Evolutionary conservation across 139 green algal species (phyloP).

Genomic region (Chlamydomonas applanata): DNA sequence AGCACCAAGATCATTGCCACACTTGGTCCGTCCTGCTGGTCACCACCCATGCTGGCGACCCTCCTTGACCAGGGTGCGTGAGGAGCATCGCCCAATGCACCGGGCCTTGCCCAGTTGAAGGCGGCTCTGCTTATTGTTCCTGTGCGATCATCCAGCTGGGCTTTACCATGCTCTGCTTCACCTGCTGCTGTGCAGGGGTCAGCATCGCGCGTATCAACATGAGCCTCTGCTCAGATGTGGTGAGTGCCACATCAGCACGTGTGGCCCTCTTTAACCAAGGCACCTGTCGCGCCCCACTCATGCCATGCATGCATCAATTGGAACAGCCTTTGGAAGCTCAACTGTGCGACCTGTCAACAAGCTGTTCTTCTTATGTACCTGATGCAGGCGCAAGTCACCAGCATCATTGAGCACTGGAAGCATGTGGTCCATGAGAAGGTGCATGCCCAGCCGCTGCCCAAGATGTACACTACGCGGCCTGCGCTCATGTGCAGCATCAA

Average conservation of each 20-base stretch:
- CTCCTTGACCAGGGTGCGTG: conserved; percentile 62
- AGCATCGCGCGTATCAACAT: conserved; percentile 34
- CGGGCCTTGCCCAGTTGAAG: too few relatives aligned
- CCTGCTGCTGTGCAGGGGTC: too few relatives aligned
- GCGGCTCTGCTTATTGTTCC: too few relatives aligned
- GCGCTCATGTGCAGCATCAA: conserved; percentile 29
- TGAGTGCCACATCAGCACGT: neutral
- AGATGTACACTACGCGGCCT: conserved; percentile 19
- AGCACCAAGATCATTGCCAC: conserved; percentile 63
- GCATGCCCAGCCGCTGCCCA: neutral
- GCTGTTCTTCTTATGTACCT: too few relatives aligned
- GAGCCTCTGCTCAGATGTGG: conserved; percentile 9
- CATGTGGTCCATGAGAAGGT: neutral
- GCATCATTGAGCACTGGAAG: neutral
- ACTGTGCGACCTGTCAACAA: too few relatives aligned
- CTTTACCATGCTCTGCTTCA: too few relatives aligned
- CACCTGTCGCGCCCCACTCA: too few relatives aligned
- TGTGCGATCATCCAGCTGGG: too few relatives aligned
- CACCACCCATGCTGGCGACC: conserved; percentile 39
- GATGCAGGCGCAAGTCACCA: neutral
- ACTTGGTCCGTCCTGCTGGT: conserved; percentile 57
- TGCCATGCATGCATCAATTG: too few relatives aligned
- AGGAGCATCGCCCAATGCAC: too few relatives aligned
- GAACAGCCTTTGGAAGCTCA: too few relatives aligned
- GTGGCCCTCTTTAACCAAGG: too few relatives aligned